A percentile compares a stretch with the other conserved stretches of the same genome.
These are phyloP conservation scores for Taxawa tesnikishii DNA, from an alignment of 2,329 filamentous ascomycete species.

Conservation along the genomic window DNA sequence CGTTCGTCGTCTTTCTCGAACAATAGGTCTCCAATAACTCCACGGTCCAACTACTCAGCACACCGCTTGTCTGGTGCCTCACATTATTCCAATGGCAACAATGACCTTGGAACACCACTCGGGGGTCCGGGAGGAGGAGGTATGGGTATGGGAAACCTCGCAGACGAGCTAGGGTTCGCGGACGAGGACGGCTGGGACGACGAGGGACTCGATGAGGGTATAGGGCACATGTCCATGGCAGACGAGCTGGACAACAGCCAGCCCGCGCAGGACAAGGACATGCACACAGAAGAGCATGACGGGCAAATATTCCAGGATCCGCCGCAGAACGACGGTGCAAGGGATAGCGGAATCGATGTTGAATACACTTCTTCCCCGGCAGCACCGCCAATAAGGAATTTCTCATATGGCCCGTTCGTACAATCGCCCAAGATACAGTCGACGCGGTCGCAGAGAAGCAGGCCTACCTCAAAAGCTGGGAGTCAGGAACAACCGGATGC, in stretches of 20 bases:
- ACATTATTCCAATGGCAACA: slow-evolving; percentile 16
- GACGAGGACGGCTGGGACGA: slow-evolving; percentile 30
- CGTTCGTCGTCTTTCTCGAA: slow-evolving; percentile 30
- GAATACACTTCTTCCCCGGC: slow-evolving; percentile 24
- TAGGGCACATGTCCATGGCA: slow-evolving; percentile 3
- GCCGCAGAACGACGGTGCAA: slow-evolving; percentile 19
- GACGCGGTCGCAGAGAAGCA: not conserved
- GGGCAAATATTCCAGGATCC: slow-evolving; percentile 1
- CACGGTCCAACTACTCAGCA: slow-evolving; percentile 25
- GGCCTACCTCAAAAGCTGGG: slow-evolving; percentile 4
- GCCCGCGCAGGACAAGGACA: not conserved
- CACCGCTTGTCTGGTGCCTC: slow-evolving; percentile 21
- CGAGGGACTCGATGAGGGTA: slow-evolving; percentile 13
- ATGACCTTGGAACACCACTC: slow-evolving; percentile 23
- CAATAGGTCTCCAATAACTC: slow-evolving; percentile 30
- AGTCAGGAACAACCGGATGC: slow-evolving; percentile 1
- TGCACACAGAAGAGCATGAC: not conserved
- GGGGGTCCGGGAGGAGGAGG: slow-evolving; percentile 18
- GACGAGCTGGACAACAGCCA: not conserved
- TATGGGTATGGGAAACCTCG: slow-evolving; percentile 62
- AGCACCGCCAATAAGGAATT: slow-evolving; percentile 17
- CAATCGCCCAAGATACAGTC: not conserved
- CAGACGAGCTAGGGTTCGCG: slow-evolving; percentile 68
- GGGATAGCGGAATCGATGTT: slow-evolving; percentile 35
- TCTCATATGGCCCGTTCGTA: slow-evolving; percentile 10